phyloP scores from a whole-genome alignment of 2,329 filamentous ascomycete species.

The Alternaria longipes region DNA sequence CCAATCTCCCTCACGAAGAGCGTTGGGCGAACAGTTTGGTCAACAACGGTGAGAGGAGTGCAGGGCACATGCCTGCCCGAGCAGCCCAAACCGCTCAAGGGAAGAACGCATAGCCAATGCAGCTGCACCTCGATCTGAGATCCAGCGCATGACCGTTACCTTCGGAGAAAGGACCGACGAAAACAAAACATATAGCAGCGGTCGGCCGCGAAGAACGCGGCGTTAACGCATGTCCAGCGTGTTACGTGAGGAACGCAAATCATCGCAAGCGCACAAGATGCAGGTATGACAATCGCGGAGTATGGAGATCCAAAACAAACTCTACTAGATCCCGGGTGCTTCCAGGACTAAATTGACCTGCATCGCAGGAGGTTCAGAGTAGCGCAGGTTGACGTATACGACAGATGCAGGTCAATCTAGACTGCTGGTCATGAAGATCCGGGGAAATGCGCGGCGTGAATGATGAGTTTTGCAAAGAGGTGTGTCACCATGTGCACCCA shows the following conservation, averaged over 20 bases:
- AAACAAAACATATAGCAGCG: not conserved
- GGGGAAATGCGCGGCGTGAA: not conserved
- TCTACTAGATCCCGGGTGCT: not conserved
- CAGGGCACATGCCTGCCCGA: not conserved
- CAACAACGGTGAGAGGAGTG: not conserved
- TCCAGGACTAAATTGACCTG: not conserved
- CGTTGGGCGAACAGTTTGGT: constrained; percentile 5
- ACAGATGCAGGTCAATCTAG: not conserved
- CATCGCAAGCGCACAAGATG: not conserved
- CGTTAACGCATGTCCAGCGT: not conserved
- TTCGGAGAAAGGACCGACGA: not conserved
- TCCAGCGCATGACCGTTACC: not conserved
- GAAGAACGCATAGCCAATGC: constrained; percentile 1
- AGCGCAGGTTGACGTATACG: not conserved
- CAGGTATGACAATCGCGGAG: not conserved
- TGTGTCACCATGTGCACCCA: not conserved
- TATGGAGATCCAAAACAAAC: not conserved
- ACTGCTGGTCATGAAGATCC: not conserved
- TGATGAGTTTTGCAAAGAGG: not conserved
- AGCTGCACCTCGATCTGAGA: not conserved
- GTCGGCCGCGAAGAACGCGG: not conserved
- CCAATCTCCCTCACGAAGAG: not conserved
- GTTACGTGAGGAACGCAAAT: not conserved
- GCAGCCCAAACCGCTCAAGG: not conserved
- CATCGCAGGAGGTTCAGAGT: not conserved